These are phyloP conservation scores for Linnemannia zychae DNA, from an alignment of 192 early-diverging fungal genomes.

Conservation along the genomic window DNA sequence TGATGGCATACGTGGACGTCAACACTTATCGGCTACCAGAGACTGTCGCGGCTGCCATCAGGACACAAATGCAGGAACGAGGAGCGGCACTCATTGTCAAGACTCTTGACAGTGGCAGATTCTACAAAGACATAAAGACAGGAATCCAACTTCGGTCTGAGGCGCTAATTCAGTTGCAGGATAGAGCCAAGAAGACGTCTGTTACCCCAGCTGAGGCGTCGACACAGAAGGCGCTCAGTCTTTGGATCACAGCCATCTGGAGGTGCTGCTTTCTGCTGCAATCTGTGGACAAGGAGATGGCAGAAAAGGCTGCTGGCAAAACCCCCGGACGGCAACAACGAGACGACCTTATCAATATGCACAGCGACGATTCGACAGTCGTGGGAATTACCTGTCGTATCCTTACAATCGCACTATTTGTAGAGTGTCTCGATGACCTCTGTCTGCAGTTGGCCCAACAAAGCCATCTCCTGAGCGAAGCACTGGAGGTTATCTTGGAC, in stretches of 20 bases:
- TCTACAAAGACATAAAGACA: constrained; percentile 47
- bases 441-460: constrained; percentile 39
- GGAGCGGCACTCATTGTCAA: constrained; percentile 27
- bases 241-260: constrained; percentile 57
- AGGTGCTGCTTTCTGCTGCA: constrained; percentile 49
- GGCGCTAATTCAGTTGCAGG: constrained; percentile 34
- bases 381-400: constrained; percentile 48
- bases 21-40: constrained; percentile 47
- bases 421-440: constrained; percentile 39
- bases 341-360: constrained; percentile 41
- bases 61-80: constrained; percentile 29
- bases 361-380: constrained; percentile 46
- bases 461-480: constrained; percentile 22
- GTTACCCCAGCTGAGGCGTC: constrained; percentile 20
- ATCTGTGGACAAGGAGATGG: constrained; percentile 35
- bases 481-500: constrained; percentile 28
- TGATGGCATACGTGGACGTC: constrained; percentile 50
- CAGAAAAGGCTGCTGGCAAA: background rate
- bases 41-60: constrained; percentile 16
- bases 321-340: background rate
- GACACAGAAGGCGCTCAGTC: constrained; percentile 27
- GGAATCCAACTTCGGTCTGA: constrained; percentile 30
- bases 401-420: constrained; percentile 36
- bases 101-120: constrained; percentile 39
- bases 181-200: constrained; percentile 27